phyloP scores from a whole-genome alignment of 192 early-diverging fungal genomes.

The Chytriomyces confervae region DNA sequence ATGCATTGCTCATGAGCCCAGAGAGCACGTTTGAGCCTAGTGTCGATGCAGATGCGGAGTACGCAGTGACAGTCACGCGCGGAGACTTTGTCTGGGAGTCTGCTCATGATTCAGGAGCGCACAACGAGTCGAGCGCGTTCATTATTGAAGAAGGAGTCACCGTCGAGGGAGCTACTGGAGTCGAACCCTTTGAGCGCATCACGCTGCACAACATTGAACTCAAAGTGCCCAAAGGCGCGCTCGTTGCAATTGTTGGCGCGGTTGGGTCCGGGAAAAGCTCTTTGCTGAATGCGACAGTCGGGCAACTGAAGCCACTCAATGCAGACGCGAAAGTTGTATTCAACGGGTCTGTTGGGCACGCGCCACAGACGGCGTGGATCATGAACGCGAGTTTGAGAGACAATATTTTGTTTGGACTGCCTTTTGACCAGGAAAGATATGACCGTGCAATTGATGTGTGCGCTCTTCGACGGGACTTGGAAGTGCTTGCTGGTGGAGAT shows the following conservation, averaged over 20 bases:
- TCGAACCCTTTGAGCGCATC: conserved; percentile 8
- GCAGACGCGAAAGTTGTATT: conserved; percentile 57
- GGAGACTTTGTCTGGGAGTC: conserved; percentile 72
- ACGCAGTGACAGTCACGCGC: conserved; percentile 63
- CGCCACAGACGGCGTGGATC: conserved; percentile 86
- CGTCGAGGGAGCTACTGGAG: neutral
- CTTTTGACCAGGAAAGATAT: conserved; percentile 67
- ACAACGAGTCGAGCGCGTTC: neutral
- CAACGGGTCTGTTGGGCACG: conserved; percentile 74
- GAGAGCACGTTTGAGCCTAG: conserved; percentile 66
- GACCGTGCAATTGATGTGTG: conserved; percentile 69
- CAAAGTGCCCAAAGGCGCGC: conserved; percentile 39
- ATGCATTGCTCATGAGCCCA: conserved; percentile 59
- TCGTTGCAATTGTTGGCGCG: conserved; percentile 65
- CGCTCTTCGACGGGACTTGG: conserved; percentile 73
- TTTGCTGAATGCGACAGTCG: conserved; percentile 45
- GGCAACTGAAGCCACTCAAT: conserved; percentile 39
- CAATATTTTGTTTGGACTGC: conserved; percentile 75
- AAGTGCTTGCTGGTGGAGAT: conserved; percentile 70
- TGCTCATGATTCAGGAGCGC: neutral
- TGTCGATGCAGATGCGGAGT: conserved; percentile 46
- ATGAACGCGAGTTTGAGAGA: conserved; percentile 64
- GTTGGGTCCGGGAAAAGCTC: conserved; percentile 51
- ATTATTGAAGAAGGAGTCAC: no score
- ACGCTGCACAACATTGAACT: conserved; percentile 37